Evolutionary conservation across 164 flowering plant species (phyloP), one percentile per base, ranked within the genome.

Genomic region (Tetracentron sinense): DNA sequence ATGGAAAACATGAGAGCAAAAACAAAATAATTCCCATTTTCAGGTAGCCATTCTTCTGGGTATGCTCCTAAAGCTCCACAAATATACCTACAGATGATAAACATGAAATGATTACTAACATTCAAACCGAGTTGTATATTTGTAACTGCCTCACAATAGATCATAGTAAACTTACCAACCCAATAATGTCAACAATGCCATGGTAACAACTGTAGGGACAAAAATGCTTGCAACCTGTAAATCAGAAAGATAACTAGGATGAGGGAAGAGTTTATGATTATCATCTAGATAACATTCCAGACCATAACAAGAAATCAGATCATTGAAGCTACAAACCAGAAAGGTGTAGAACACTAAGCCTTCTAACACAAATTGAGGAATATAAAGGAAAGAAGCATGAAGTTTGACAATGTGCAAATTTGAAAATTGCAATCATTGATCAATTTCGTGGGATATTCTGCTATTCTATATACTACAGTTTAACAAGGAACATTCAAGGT

Each of bases 1-100:
- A 95, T 90, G n/a, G 97, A 72, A 77, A 92, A 95, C 99, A 95
- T 95, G 51, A 95, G 92, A 17, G 97, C 70, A 64, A 95, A 90
- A 35, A 89, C 98, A 73, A 95, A 95, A 74, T 79, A 71, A 67
- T 84, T 95, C 61, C 97, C 83, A 75, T 92, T 85, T 59, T 82
- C 83, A 50, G 97, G 97, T 17, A 92, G 77, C 99, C 99, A 95
- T 7, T 75, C 69, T 57, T 77, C 68, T 22, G 99, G 97, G 72
- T 92, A 92, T 23, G 77, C 83, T 70, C 90, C 92, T 42, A 80
- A 58, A 67, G 26, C 70, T 68, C 99, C 98, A 65, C 60, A 75
- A 64, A 83, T 52, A 69, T 85, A 88, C 99, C 99, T 95, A 63
- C 56, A 78, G 33, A 28, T 33, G 38, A 63, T 48, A 16, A 56